phyloP scores from a whole-genome alignment of 2,329 filamentous ascomycete species.

The Ceratocystis alfenasii region DNA sequence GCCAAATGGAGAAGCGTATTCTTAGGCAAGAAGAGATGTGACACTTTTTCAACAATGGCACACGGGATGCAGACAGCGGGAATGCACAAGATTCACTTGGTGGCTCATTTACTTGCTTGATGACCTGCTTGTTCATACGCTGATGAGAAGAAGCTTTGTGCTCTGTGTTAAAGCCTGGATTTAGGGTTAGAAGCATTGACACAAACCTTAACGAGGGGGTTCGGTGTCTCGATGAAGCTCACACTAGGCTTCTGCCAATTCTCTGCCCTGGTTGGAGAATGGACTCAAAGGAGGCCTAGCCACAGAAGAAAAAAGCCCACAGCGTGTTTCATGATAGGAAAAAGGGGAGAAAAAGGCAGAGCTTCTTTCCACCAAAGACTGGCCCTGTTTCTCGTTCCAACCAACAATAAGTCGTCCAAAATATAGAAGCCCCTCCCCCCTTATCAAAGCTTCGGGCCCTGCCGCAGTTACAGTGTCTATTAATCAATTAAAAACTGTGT shows the following conservation, averaged over 20 bases:
- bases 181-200: conserved; percentile 5
- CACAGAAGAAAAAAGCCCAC: not conserved
- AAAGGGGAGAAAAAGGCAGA: not conserved
- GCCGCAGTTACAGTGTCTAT: not conserved
- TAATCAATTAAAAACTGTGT: not conserved
- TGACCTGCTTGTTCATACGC: no score
- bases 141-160: not conserved
- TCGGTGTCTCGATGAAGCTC: not conserved
- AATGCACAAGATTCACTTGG: conserved; percentile 5
- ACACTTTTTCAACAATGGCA: not conserved
- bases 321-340: conserved; percentile 2
- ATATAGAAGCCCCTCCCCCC: not conserved
- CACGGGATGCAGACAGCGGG: not conserved
- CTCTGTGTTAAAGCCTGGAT: not conserved
- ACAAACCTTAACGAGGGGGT: not conserved
- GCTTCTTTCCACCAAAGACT: no score
- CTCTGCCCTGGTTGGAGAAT: not conserved
- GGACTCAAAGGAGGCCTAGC: not conserved
- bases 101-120: not conserved
- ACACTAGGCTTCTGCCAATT: not conserved
- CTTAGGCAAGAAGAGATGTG: not conserved
- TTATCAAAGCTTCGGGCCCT: not conserved
- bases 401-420: not conserved
- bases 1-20: not conserved
- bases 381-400: no score